Evolutionary conservation across 805 yeast species (phyloP).

Genomic region (Grigorovia humatica): DNA sequence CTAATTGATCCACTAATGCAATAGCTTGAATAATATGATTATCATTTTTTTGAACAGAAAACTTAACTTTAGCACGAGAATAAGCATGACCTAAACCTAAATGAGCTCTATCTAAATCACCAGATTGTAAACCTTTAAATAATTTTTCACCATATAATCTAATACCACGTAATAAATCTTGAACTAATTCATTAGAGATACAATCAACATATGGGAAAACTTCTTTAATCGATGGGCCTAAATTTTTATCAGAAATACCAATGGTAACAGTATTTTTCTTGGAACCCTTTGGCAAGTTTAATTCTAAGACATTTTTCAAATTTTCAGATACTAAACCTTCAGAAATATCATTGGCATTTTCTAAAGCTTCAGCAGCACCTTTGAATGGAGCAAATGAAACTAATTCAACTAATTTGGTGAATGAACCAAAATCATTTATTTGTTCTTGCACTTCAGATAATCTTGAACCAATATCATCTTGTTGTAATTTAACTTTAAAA

Average conservation of each 20-base stretch:
- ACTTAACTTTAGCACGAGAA: constrained; percentile 98
- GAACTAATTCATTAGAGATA: constrained; percentile 82
- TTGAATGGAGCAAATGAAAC: constrained; percentile 96
- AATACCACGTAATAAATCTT: constrained; percentile 90
- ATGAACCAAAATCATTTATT: constrained; percentile 70
- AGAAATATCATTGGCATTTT: constrained; percentile 94
- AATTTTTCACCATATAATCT: constrained; percentile 84
- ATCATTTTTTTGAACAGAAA: constrained; percentile 96
- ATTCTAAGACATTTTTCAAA: constrained; percentile 78
- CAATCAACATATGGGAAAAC: constrained; percentile 81
- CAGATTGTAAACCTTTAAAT: constrained; percentile 83
- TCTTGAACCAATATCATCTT: constrained; percentile 87
- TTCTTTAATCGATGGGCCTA: constrained; percentile 96
- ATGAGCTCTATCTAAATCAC: constrained; percentile 96
- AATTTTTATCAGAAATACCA: constrained; percentile 88
- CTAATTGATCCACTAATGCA: constrained; percentile 93
- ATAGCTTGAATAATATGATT: constrained; percentile 98
- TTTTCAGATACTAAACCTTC: constrained; percentile 94
- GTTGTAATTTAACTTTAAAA: constrained; percentile 87
- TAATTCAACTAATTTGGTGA: constrained; percentile 86
- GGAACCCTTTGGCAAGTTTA: constrained; percentile 74
- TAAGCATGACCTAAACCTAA: constrained; percentile 98
- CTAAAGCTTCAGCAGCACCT: constrained; percentile 98
- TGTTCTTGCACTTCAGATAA: constrained; percentile 91
- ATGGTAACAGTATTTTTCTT: constrained; percentile 56